phyloP scores from a whole-genome alignment of 495 filamentous ascomycete genomes.

The Neurospora sp. region DNA sequence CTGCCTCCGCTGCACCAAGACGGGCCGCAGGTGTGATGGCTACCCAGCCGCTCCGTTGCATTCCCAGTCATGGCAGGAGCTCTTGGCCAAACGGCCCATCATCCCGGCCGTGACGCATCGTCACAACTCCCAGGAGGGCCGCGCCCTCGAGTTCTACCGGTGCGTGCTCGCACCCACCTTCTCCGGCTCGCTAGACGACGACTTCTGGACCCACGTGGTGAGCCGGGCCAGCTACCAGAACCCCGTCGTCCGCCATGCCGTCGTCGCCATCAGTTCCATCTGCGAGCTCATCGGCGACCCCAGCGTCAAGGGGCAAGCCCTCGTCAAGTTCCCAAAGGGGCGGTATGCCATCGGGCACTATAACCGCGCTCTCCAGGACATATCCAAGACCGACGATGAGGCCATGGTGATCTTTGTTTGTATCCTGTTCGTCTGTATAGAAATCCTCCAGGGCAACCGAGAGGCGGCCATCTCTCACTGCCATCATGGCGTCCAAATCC shows the following conservation, averaged over 20 bases:
- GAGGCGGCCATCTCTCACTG: conserved; percentile 30
- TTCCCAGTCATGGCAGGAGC: conserved; percentile 15
- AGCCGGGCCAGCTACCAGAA: conserved; percentile 40
- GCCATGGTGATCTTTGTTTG: conserved; percentile 40
- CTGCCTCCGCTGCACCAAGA: conserved; percentile 21
- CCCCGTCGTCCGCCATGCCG: conserved; percentile 46
- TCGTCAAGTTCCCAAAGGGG: conserved; percentile 6
- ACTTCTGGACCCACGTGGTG: conserved; percentile 45
- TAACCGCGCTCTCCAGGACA: conserved; percentile 24
- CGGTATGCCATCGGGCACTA: conserved; percentile 24
- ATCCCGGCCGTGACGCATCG: conserved; percentile 12
- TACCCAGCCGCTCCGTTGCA: conserved; percentile 12
- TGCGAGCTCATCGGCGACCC: conserved; percentile 20
- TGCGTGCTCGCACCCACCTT: conserved; percentile 27
- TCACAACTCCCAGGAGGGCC: conserved; percentile 18
- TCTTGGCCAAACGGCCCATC: conserved; percentile 16
- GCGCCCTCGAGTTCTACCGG: conserved; percentile 36
- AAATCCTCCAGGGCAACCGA: conserved; percentile 37
- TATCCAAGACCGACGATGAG: conserved; percentile 17
- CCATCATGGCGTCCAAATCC: conserved; percentile 28
- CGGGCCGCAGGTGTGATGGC: conserved; percentile 23
- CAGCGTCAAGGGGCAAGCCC: conserved; percentile 6
- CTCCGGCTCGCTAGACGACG: conserved; percentile 32
- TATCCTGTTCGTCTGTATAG: conserved; percentile 46
- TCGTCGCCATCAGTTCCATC: conserved; percentile 32